Base-by-base conservation (phyloP, 192 early-diverging fungal genomes). In the Coemansia guatemalensis region DNA sequence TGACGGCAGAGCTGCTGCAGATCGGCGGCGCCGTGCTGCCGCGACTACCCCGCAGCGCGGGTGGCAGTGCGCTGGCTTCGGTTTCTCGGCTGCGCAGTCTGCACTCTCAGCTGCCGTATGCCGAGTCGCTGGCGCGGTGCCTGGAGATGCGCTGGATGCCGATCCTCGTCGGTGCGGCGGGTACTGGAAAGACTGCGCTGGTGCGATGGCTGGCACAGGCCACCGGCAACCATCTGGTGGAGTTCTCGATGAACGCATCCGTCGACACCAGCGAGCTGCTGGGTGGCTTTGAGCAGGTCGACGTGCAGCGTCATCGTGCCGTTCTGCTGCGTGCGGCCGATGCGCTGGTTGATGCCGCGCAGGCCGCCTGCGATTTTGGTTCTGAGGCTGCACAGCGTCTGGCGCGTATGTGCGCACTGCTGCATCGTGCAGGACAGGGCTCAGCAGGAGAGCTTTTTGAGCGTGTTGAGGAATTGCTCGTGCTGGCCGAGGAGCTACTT, bases 281-380 rank as follows among this genome's bases (percentile, higher is more conserved):
- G 20, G 97, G 97, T 58, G 97, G 97, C 25, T 99, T 98, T 66
- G 95, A 99, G 78, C 97, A 99, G 72, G 88, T 94, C 9, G 95
- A 98, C 74, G 57, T 91, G 44, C 85, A 83, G 25, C 84, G 95
- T 29, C 87, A 92, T 53, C 82, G 84, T 48, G 49, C 69, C 1
- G 52, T 32, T n/a, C 51, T 80, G 5, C 39, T 71, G 21, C 27
- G 29, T 4, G 39, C 21, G 1, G 44, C 60, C 24, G 59, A 23
- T 0, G 21, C 12, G 58, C 35, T 67, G 3, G 56, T 60, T 18
- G 62, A 58, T 44, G 25, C 56, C 0, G 24, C 58, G 2, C 39
- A 66, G 12, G 53, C 32, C 21, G 27, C 39, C 2, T 58, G 56
- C 58, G 61, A 53, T 57, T 56, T 48, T 48, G 41, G 64, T n/a